Conservation (phyloP, 768 basidiomycete genomes). For the Austroboletus eburneus region DNA sequence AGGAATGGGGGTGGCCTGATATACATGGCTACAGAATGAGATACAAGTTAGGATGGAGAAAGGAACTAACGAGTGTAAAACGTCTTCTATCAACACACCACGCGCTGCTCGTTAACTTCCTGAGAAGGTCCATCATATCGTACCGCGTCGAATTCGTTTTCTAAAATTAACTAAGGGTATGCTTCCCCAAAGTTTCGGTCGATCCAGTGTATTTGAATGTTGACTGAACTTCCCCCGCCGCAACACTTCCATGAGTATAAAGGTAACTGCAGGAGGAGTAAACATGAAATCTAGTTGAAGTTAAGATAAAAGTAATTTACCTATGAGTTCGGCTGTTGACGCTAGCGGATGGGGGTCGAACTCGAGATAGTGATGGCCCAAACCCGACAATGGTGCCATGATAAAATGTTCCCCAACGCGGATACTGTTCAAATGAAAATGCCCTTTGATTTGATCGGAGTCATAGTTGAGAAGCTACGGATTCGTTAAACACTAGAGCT, state of each 20-base stretch:
- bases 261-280: slow-evolving; percentile 42
- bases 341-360: slow-evolving; percentile 47
- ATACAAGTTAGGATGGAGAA: slow-evolving; percentile 2
- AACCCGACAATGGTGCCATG: slow-evolving; percentile 46
- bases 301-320: slow-evolving; percentile 22
- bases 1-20: not conserved
- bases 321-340: slow-evolving; percentile 49
- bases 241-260: slow-evolving; percentile 61
- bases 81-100: not conserved
- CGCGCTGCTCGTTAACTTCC: slow-evolving; percentile 1
- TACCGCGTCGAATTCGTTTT: slow-evolving; percentile 31
- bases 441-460: slow-evolving; percentile 44
- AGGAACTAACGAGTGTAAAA: slow-evolving; percentile 2
- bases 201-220: slow-evolving; percentile 45
- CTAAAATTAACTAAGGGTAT: slow-evolving; percentile 25
- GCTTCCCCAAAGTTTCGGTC: slow-evolving; percentile 44
- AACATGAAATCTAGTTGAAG: slow-evolving; percentile 4
- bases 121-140: slow-evolving; percentile 17
- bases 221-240: slow-evolving; percentile 55
- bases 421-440: slow-evolving; percentile 48
- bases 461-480: slow-evolving; percentile 51
- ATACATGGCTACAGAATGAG: slow-evolving; percentile 1
- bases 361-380: slow-evolving; percentile 58
- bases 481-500: slow-evolving; percentile 6
- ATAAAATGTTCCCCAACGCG: slow-evolving; percentile 43